Evolutionary conservation across 1,139 yeast species (phyloP).

Genomic region (Kodamaea anthophila): DNA sequence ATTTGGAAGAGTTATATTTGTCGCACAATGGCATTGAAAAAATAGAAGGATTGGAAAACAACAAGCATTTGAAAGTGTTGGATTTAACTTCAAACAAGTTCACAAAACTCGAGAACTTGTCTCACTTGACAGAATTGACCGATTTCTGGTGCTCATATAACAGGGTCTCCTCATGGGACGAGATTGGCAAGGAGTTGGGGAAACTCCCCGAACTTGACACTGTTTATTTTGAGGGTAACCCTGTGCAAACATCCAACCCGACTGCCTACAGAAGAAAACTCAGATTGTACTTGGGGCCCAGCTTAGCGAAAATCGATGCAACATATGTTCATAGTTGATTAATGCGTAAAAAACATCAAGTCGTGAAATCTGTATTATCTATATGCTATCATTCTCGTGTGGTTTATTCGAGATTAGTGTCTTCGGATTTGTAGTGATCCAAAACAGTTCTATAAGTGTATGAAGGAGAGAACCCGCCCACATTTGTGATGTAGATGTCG

Average conservation of each 20-base stretch:
- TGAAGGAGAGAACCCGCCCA: conserved; percentile 96
- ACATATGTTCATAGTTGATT: conserved; percentile 44
- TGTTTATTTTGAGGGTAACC: conserved; percentile 94
- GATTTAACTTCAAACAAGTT: conserved; percentile 80
- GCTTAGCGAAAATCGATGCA: conserved; percentile 87
- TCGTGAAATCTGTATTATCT: too few species aligned
- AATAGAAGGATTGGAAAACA: conserved; percentile 74
- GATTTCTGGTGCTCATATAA: conserved; percentile 94
- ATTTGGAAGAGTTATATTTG: conserved; percentile 79
- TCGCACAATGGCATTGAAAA: conserved; percentile 77
- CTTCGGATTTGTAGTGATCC: conserved; percentile 88
- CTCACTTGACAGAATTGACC: conserved; percentile 62
- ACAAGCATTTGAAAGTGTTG: conserved; percentile 60
- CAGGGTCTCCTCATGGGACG: conserved; percentile 58
- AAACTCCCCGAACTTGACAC: conserved; percentile 66
- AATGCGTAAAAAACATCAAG: too few species aligned
- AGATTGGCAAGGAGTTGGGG: conserved; percentile 61
- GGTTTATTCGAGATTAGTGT: conserved; percentile 48
- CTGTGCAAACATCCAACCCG: conserved; percentile 65
- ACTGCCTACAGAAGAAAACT: conserved; percentile 84
- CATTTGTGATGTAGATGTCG: conserved; percentile 88
- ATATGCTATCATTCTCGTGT: too few species aligned
- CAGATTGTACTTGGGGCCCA: conserved; percentile 62
- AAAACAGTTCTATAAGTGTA: conserved; percentile 91
- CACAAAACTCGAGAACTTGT: conserved; percentile 53